Evolutionary conservation across 2,329 filamentous ascomycete species (phyloP), one percentile per base, ranked within the genome.

Genomic region (Calonectria ilicicola): DNA sequence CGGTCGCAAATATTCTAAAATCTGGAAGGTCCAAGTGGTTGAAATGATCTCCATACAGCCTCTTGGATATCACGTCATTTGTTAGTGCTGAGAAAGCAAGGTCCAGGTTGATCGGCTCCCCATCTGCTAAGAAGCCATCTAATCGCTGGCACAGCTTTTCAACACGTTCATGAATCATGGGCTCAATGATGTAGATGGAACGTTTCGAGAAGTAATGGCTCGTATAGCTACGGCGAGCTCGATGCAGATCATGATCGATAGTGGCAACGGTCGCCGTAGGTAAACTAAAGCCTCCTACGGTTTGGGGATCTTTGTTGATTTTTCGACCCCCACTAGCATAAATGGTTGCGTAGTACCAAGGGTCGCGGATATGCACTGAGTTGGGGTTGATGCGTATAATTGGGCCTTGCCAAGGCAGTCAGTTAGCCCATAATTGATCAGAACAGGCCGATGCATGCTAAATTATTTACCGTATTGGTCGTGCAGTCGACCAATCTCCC

Each of bases 41-140:
- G 26, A 65, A 65, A 27, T 65, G 63, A 23, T 49, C 19, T 2
- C 63, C 63, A 14, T 53, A 65, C 23, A 65, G n/a, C 3, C 47
- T 23, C 21, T 51, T 23, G 14, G 44, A 65, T 3, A 65, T 53
- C 23, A 65, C 40, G 19, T 65, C 63, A 9, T 46, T 46, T 3
- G 63, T 65, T 17, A 65, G 23, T 42, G 63, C 63, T 15, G 63
- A 38, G n/a, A 65, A 65, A 4, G 63, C 63, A 7, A 26, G 47
- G 46, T 65, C 63, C 15, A 65, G 46, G n/a, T 27, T 65, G 47
- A 65, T 23, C 42, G 35, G 21, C 21, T 65, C n/a, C 17, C 47
- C 10, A 8, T 27, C 23, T 3, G n/a, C 3, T 7, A 65, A n/a
- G 32, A 53, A 65, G 46, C 63, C 21, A 1, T 65, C 17, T 14